A percentile compares a stretch with the other conserved stretches of the same genome.
Evolutionary conservation across 163 green algal species (phyloP).

Genomic region (Chloroidium sp.): DNA sequence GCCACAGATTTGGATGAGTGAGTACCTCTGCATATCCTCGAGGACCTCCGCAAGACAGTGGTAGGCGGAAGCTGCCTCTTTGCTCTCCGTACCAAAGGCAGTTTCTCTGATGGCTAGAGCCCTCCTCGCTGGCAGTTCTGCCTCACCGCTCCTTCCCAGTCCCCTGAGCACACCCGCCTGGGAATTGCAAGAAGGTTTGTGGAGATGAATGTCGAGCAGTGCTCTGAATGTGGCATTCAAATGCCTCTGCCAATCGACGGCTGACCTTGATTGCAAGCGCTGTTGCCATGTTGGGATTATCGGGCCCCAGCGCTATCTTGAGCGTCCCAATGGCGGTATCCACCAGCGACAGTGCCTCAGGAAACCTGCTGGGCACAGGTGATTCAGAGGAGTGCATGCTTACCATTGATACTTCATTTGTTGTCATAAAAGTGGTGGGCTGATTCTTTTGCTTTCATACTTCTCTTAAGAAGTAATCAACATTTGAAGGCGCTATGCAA

Average conservation of each 20-base stretch:
- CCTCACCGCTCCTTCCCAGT: not conserved
- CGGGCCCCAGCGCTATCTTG: constrained; percentile 12
- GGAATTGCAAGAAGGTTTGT: not conserved
- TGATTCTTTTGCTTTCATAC: too few relatives aligned
- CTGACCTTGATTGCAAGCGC: constrained; percentile 12
- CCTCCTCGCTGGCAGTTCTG: not conserved
- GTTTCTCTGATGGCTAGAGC: not conserved
- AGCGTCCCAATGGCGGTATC: constrained; percentile 6
- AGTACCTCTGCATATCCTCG: not conserved
- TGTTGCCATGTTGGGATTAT: constrained; percentile 15
- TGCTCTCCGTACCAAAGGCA: not conserved
- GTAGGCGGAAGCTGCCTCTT: not conserved
- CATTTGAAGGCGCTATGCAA: too few relatives aligned
- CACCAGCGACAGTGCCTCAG: constrained; percentile 10
- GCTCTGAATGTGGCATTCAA: not conserved
- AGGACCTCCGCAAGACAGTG: not conserved
- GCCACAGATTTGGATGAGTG: not conserved
- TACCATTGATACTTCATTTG: too few relatives aligned
- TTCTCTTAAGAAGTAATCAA: too few relatives aligned
- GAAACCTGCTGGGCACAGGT: not conserved
- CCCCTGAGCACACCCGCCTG: not conserved
- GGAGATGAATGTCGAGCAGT: not conserved
- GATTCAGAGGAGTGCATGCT: too few relatives aligned
- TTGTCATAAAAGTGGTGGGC: too few relatives aligned
- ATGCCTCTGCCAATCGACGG: constrained; percentile 3